Evolutionary conservation across 1,284 basidiomycete genomes (phyloP), one percentile per base, ranked within the genome.

Genomic region (Cryptococcus sp.): DNA sequence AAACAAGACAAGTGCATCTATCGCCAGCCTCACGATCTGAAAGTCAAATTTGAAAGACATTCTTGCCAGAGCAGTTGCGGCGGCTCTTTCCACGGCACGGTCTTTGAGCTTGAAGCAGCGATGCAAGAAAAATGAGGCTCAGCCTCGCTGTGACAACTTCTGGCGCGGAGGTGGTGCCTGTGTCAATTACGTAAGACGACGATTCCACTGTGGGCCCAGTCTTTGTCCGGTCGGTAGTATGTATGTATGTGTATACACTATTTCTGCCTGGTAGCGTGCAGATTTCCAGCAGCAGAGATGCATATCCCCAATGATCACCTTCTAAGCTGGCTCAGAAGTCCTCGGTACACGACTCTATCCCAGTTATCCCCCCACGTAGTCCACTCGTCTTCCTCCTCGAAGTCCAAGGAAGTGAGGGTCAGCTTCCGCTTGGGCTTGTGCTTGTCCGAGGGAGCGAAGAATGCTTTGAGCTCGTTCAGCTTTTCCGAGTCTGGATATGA

Each of bases 361-460:
- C 91, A 95, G 65, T 92, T 91, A 54, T 91, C 84, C 53, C 86
- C 82, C 91, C 91, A 95, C 0, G 83, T 84, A 23, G 80, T 77
- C 89, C 88, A 89, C 55, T 81, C 74, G 11, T 73, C 71, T 13
- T 64, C 70, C 16, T 70, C 69, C 23, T 56, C 65, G 37, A 15
- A 24, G n/a, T 51, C 61, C 33, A n/a, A 9, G 1, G 23, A 12
- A 4, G 46, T 50, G 47, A 65, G 60, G 28, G 56, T 51, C 46
- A 52, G 53, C 46, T 61, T 39, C 16, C 40, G 39, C 43, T 18
- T 42, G 37, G 44, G 50, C 33, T 20, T 40, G 53, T 58, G 50
- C 33, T 20, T 40, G 53, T 58, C 9, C 43, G 38, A 46, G 45
- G 37, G 42, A 48, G 56, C 50, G 53, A 50, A 53, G 51, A 66